phyloP scores from a whole-genome alignment of 805 yeast species.

The Metschnikowia lachancei region DNA sequence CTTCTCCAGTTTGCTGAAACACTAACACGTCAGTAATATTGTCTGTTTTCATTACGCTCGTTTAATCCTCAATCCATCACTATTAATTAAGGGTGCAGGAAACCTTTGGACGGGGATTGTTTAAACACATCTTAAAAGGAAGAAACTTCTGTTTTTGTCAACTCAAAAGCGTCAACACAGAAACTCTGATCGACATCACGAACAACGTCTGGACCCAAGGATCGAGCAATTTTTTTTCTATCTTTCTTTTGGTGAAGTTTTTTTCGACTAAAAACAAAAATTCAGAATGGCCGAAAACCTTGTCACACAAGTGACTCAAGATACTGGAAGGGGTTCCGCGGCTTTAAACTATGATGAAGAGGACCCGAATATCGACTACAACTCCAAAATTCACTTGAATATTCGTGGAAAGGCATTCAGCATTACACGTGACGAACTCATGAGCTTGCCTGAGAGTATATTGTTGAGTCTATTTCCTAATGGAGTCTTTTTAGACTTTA shows the following conservation, averaged over 20 bases:
- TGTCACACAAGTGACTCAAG: slow-evolving; percentile 70
- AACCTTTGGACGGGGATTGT: slow-evolving; percentile 13
- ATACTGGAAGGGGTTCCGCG: slow-evolving; percentile 23
- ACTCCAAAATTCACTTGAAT: slow-evolving; percentile 70
- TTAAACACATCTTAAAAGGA: neutral
- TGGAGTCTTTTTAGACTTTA: slow-evolving; percentile 77
- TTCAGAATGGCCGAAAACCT: slow-evolving; percentile 45
- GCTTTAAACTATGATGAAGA: slow-evolving; percentile 24
- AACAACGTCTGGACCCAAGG: neutral
- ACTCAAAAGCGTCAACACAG: neutral
- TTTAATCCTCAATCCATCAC: neutral
- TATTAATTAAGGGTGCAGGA: slow-evolving; percentile 21
- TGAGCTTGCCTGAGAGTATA: slow-evolving; percentile 89
- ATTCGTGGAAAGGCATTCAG: slow-evolving; percentile 72
- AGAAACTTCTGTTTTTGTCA: slow-evolving; percentile 1
- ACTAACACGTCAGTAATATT: neutral
- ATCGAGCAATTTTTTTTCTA: neutral
- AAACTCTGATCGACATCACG: neutral
- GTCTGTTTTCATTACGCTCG: slow-evolving; percentile 1
- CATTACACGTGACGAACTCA: slow-evolving; percentile 82
- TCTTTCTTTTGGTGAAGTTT: neutral
- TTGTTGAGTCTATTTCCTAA: slow-evolving; percentile 84
- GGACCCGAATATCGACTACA: slow-evolving; percentile 46
- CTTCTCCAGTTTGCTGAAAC: neutral
- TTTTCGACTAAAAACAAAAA: neutral